Percentiles rank a stretch among this genome's conserved stretches.
phyloP scores from a whole-genome alignment of 352 stramenopile genomes.

The Globisporangium spinosum region DNA sequence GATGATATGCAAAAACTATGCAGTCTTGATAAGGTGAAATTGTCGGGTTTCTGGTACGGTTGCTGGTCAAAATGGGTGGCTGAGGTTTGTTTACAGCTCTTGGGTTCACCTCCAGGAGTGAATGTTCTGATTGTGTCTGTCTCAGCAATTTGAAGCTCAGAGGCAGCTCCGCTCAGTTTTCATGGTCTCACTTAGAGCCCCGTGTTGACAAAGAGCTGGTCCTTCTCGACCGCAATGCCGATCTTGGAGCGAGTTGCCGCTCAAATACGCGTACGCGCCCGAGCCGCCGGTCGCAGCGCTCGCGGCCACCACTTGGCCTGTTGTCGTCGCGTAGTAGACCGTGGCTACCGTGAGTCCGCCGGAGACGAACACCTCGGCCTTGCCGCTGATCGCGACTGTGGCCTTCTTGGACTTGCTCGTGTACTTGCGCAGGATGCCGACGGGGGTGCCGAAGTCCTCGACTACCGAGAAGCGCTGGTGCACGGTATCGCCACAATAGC shows the following conservation, averaged over 20 bases:
- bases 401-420: slow-evolving; percentile 24
- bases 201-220: slow-evolving; percentile 60
- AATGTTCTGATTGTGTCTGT: no score
- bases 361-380: slow-evolving; percentile 32
- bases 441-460: slow-evolving; percentile 38
- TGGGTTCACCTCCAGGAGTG: neutral
- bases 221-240: slow-evolving; percentile 42
- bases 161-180: neutral
- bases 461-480: slow-evolving; percentile 46
- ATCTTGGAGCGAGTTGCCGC: slow-evolving; percentile 34
- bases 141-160: neutral
- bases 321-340: slow-evolving; percentile 63
- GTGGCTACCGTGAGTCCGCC: slow-evolving; percentile 24
- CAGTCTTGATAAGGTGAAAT: neutral
- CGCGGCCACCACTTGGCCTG: slow-evolving; percentile 24
- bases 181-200: slow-evolving; percentile 26
- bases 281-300: neutral
- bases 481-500: slow-evolving; percentile 25
- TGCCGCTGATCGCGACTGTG: slow-evolving; percentile 31
- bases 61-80: neutral
- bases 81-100: neutral
- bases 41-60: neutral
- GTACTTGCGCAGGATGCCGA: slow-evolving; percentile 44
- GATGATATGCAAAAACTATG: neutral
- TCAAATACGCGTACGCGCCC: slow-evolving; percentile 37